These are phyloP conservation scores for Thelephora ganbajun DNA, from an alignment of 768 basidiomycete genomes.

Conservation along the genomic window DNA sequence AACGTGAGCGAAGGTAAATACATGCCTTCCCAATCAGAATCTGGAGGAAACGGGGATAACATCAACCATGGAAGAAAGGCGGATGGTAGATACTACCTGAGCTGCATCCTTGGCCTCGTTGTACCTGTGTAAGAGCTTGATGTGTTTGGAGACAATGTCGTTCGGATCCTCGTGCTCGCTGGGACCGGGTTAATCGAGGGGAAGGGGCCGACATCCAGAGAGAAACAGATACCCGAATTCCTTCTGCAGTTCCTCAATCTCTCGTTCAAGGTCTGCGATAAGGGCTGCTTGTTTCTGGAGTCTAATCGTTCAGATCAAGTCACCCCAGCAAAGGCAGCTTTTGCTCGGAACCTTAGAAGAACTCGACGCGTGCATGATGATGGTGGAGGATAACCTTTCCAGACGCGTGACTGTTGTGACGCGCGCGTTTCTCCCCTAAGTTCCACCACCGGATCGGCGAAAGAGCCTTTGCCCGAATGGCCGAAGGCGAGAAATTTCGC, in stretches of 20 bases:
- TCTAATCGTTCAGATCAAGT: neutral
- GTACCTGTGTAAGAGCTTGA: constrained; percentile 58
- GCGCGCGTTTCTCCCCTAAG: neutral
- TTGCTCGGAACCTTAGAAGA: constrained; percentile 9
- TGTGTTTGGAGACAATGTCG: constrained; percentile 49
- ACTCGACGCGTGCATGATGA: constrained; percentile 9
- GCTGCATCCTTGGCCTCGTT: constrained; percentile 78
- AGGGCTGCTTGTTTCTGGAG: constrained; percentile 38
- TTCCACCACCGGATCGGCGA: neutral
- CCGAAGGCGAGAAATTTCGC: constrained; percentile 27
- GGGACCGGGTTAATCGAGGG: neutral
- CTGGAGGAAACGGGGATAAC: constrained; percentile 19
- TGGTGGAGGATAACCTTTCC: neutral
- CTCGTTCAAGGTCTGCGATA: constrained; percentile 30
- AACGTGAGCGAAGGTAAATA: neutral
- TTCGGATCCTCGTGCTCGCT: constrained; percentile 37
- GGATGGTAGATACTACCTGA: constrained; percentile 31
- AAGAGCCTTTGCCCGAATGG: no score
- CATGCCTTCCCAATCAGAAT: constrained; percentile 66
- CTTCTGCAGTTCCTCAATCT: constrained; percentile 32
- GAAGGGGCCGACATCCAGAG: neutral
- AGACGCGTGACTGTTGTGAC: neutral
- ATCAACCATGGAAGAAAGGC: neutral
- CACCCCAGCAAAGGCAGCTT: neutral
- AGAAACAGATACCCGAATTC: constrained; percentile 26